Conservation (phyloP, 495 filamentous ascomycete species). For the Penicillium alfredii region DNA sequence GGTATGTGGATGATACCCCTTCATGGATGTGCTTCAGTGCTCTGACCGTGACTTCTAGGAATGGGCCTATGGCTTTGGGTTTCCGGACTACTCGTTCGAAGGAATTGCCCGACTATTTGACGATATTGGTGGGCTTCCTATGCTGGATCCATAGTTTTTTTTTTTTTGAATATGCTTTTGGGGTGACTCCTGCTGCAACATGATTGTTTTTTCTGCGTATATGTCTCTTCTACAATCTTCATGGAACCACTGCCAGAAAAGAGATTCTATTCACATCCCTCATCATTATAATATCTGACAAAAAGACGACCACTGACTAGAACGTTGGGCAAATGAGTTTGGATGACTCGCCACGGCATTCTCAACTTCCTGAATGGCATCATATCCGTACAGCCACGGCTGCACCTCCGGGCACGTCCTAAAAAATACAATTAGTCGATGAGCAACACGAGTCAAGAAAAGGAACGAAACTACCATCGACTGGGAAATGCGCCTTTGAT, state of each 20-base stretch:
- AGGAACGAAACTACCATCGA: slow-evolving; percentile 39
- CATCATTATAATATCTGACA: slow-evolving; percentile 7
- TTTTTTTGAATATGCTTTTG: background rate
- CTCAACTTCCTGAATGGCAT: slow-evolving; percentile 53
- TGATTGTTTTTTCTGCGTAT: too few relatives aligned
- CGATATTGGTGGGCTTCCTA: slow-evolving; percentile 31
- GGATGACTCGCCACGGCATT: slow-evolving; percentile 38
- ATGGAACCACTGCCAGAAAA: background rate
- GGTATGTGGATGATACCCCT: slow-evolving; percentile 8
- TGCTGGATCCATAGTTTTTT: slow-evolving; percentile 24
- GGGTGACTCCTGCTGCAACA: too few relatives aligned
- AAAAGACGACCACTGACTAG: background rate
- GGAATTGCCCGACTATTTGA: slow-evolving; percentile 36
- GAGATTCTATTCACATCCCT: slow-evolving; percentile 4
- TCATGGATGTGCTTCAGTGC: background rate
- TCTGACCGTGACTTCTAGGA: slow-evolving; percentile 14
- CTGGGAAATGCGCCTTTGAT: slow-evolving; percentile 49
- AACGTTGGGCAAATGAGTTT: slow-evolving; percentile 15
- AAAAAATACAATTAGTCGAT: slow-evolving; percentile 1
- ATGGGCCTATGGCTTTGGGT: slow-evolving; percentile 39
- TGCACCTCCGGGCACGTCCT: slow-evolving; percentile 56
- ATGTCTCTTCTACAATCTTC: background rate
- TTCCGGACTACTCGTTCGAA: slow-evolving; percentile 39
- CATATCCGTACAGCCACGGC: slow-evolving; percentile 57
- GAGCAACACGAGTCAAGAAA: background rate